Conservation (phyloP, 2,329 filamentous ascomycete species). For the Talaromyces sp. region DNA sequence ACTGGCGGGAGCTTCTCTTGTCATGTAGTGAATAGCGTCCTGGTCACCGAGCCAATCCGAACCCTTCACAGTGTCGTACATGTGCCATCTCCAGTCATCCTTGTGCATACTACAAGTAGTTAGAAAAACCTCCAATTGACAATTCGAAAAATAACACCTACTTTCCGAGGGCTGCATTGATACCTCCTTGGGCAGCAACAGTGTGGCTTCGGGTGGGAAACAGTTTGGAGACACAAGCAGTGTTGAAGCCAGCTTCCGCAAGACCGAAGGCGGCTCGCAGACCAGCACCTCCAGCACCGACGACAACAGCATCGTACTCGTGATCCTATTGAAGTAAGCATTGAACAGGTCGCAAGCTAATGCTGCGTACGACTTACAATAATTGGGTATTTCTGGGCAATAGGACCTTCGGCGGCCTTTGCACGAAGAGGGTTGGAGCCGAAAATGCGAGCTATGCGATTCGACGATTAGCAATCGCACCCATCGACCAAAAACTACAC, state of each 20-base stretch:
- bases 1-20: slow-evolving; percentile 82
- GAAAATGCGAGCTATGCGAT: slow-evolving; percentile 70
- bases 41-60: slow-evolving; percentile 97
- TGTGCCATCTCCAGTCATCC: slow-evolving; percentile 98
- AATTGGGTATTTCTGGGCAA: slow-evolving; percentile 88
- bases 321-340: slow-evolving; percentile 60
- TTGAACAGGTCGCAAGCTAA: slow-evolving; percentile 16
- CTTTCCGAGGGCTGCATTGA: slow-evolving; percentile 49
- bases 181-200: slow-evolving; percentile 65
- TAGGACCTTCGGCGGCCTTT: slow-evolving; percentile 84
- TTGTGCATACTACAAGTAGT: slow-evolving; percentile 77
- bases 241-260: slow-evolving; percentile 62
- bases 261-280: slow-evolving; percentile 62
- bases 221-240: slow-evolving; percentile 62
- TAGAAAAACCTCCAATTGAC: background rate
- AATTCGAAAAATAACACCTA: slow-evolving; percentile 24
- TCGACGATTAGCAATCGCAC: slow-evolving; percentile 25
- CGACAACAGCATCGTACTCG: slow-evolving; percentile 96
- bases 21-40: slow-evolving; percentile 99
- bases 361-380: slow-evolving; percentile 56
- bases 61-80: slow-evolving; percentile 98
- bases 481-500: slow-evolving; percentile 15
- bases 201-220: slow-evolving; percentile 64
- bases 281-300: slow-evolving; percentile 61
- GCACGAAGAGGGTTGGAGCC: slow-evolving; percentile 81